Percentiles rank a stretch among this genome's conserved stretches.
phyloP scores from a whole-genome alignment of 768 basidiomycete species.

The Trametes meyenii region DNA sequence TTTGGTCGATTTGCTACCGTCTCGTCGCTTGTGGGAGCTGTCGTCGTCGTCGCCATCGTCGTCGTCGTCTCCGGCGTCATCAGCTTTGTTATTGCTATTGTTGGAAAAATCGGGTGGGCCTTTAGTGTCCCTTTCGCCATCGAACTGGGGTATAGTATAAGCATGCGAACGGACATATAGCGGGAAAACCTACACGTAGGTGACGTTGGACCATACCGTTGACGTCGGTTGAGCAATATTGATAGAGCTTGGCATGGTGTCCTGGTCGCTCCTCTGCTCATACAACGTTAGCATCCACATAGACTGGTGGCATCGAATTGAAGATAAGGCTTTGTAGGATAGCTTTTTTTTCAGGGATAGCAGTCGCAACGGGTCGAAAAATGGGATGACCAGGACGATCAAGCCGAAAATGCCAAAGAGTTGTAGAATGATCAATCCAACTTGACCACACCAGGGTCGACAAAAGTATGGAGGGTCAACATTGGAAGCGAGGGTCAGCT shows the following conservation, averaged over 20 bases:
- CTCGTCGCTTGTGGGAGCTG: constrained; percentile 22
- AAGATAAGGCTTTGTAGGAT: not conserved
- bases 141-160: constrained; percentile 40
- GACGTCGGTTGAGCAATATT: constrained; percentile 76
- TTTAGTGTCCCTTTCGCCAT: constrained; percentile 53
- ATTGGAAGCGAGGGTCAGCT: no score
- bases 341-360: not conserved
- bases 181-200: constrained; percentile 43
- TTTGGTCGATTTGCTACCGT: constrained; percentile 20
- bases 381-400: no score
- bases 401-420: no score
- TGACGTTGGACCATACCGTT: constrained; percentile 73
- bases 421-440: no score
- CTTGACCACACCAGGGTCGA: no score
- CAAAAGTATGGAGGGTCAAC: no score
- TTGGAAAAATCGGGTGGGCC: constrained; percentile 52
- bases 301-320: not conserved
- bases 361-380: no score
- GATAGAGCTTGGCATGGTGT: constrained; percentile 80
- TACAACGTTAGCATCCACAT: not conserved
- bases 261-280: constrained; percentile 73
- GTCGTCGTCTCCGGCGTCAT: constrained; percentile 41
- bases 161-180: not conserved
- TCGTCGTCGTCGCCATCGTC: constrained; percentile 40
- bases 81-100: constrained; percentile 36